Conservation (phyloP, 371 early-diverging fungal species). For the Rhizopus sp. region DNA sequence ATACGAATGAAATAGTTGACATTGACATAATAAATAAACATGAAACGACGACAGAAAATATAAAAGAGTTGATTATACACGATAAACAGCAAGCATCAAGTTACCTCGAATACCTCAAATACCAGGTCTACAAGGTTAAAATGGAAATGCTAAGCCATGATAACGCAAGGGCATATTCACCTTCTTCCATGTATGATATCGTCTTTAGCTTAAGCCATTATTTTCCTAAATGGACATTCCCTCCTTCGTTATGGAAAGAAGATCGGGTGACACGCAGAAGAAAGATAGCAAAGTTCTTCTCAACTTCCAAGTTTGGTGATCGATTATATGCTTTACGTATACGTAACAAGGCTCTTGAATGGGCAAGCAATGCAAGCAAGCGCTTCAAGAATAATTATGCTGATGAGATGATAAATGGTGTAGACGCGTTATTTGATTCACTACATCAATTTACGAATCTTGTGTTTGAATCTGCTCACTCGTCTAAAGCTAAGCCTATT, state of each 20-base stretch:
- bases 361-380: slow-evolving; percentile 4
- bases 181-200: slow-evolving; percentile 17
- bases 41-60: too few relatives aligned
- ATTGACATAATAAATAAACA: too few relatives aligned
- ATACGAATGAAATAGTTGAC: too few relatives aligned
- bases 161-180: slow-evolving; percentile 14
- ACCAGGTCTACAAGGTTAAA: slow-evolving; percentile 1
- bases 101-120: background rate
- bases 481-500: background rate
- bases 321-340: slow-evolving; percentile 8
- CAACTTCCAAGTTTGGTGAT: background rate
- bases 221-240: slow-evolving; percentile 11
- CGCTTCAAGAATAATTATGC: background rate
- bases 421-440: slow-evolving; percentile 2
- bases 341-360: slow-evolving; percentile 9
- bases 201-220: slow-evolving; percentile 3
- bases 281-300: slow-evolving; percentile 12
- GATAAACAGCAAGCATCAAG: background rate
- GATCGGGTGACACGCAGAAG: slow-evolving; percentile 13
- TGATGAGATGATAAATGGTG: background rate
- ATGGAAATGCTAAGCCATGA: slow-evolving; percentile 9
- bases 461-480: slow-evolving; percentile 1
- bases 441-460: background rate
- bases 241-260: slow-evolving; percentile 13
- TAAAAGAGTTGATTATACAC: too few relatives aligned